Base-by-base conservation (phyloP, 2,329 filamentous ascomycete genomes). In the Biscogniauxia sp. region DNA sequence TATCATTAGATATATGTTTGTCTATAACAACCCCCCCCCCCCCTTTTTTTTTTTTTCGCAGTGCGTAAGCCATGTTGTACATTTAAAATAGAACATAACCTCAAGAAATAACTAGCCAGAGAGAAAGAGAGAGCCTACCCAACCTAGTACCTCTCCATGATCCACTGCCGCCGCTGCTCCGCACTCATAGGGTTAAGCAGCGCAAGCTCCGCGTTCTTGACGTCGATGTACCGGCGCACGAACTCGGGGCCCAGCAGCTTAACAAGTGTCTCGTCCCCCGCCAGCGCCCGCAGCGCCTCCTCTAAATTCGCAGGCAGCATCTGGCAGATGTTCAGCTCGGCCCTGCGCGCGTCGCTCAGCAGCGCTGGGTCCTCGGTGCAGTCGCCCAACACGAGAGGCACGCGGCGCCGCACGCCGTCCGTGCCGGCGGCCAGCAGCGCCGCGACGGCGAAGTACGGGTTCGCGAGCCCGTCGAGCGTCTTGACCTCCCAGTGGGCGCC, bases 401-500 rank as follows among this genome's bases (percentile, higher is more conserved):
- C 74, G 1, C 75, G 72, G 0, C 76, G 73, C 1, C 70, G 65
- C 2, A 91, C 66, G 0, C 89, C 89, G 1, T 80, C 63, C 0
- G 83, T 74, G 0, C 90, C 90, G 0, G 84, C 84, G 0, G 79
- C 80, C 0, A 92, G 69, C 0, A 92, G 70, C 0, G 85, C 86
- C 0, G 83, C 81, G 19, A 90, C 73, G 0, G 84, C 88, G 1
- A 96, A 74, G 70, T 95, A 96, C 57, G 88, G 84, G 70, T 96
- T 96, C 2, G 91, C 89, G 19, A 92, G 75, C 0, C 91, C 92
- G 69, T 96, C 92, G n/a, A 94, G 70, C 58, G 84, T 86, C 70
- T 92, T 89, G 20, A 96, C 68, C 75, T 96, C 92, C 89, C 91
- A 96, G 69, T 92, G 88, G 20, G 85, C 86, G 2, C 74, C 77